Conservation (phyloP, 345 rosid genomes). For the Bruguiera sexangula region DNA sequence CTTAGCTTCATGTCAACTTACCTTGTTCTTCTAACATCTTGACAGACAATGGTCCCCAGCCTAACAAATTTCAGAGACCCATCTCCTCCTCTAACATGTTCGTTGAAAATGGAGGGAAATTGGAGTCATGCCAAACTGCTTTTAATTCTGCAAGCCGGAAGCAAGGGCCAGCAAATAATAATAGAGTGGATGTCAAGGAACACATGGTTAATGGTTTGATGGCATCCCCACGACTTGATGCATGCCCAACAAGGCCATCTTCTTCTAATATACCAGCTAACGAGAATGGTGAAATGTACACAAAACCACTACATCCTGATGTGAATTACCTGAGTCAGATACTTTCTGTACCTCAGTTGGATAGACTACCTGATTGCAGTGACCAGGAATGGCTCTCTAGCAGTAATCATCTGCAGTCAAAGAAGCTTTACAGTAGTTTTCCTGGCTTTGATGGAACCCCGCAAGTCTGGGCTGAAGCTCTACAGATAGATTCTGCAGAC, state of each 20-base stretch:
- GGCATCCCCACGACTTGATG: not conserved
- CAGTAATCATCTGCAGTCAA: slow-evolving; percentile 18
- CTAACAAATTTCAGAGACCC: slow-evolving; percentile 16
- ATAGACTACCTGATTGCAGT: slow-evolving; percentile 43
- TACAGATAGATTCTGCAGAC: slow-evolving; percentile 62
- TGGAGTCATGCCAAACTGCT: slow-evolving; percentile 18
- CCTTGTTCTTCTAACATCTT: not conserved
- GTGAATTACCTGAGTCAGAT: slow-evolving; percentile 52
- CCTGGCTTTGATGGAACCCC: slow-evolving; percentile 25
- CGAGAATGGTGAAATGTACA: slow-evolving; percentile 35
- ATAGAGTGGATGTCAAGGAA: slow-evolving; percentile 7
- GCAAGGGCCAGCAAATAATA: slow-evolving; percentile 9
- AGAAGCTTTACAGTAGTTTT: slow-evolving; percentile 33
- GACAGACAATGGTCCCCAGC: slow-evolving; percentile 16
- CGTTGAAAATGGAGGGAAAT: slow-evolving; percentile 20
- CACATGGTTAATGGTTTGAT: slow-evolving; percentile 17
- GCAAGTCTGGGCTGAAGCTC: slow-evolving; percentile 63
- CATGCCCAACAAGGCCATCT: slow-evolving; percentile 15
- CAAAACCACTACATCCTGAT: slow-evolving; percentile 68
- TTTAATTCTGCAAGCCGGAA: not conserved
- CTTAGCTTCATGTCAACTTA: slow-evolving; percentile 2
- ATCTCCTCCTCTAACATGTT: not conserved
- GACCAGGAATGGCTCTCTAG: slow-evolving; percentile 65
- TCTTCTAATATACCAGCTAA: slow-evolving; percentile 29
- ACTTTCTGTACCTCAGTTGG: slow-evolving; percentile 53